Evolutionary conservation across 192 early-diverging fungal species (phyloP).

Genomic region (Backusella macrospora): DNA sequence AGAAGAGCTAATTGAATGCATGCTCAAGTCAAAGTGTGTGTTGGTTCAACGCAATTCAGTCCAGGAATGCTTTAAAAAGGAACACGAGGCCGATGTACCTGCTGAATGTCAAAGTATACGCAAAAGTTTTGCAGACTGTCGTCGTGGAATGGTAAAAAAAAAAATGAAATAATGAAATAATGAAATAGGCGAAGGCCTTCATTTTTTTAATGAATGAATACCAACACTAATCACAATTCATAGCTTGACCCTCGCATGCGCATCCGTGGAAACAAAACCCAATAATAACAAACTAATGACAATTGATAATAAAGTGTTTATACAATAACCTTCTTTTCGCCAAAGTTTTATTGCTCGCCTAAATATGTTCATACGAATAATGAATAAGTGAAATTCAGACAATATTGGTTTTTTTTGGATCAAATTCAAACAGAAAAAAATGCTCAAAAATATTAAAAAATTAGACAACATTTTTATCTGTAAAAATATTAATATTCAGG

Average conservation of each 20-base stretch:
- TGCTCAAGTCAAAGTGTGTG: conserved; percentile 61
- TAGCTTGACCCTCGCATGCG: conserved; percentile 56
- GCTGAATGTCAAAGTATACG: conserved; percentile 57
- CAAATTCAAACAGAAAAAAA: too few species aligned
- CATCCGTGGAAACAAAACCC: conserved; percentile 54
- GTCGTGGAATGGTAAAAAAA: conserved; percentile 54
- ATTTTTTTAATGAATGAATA: not conserved
- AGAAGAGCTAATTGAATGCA: conserved; percentile 56
- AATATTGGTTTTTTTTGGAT: too few species aligned
- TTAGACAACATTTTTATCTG: too few species aligned
- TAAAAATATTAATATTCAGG: too few species aligned
- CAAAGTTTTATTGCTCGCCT: too few species aligned
- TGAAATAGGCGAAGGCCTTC: not conserved
- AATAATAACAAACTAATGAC: conserved; percentile 21
- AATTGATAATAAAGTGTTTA: conserved; percentile 4
- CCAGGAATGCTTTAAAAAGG: conserved; percentile 55
- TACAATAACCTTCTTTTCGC: not conserved
- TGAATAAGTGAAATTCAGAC: too few species aligned
- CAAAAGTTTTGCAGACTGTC: conserved; percentile 59
- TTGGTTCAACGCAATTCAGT: conserved; percentile 47
- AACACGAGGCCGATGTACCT: conserved; percentile 53
- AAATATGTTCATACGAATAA: too few species aligned
- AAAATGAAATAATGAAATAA: too few species aligned
- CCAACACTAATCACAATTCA: not conserved
- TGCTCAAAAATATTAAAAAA: too few species aligned